These are phyloP conservation scores for Dendrobium officinale DNA, from an alignment of 106 monocot genomes.

Conservation along the genomic window DNA sequence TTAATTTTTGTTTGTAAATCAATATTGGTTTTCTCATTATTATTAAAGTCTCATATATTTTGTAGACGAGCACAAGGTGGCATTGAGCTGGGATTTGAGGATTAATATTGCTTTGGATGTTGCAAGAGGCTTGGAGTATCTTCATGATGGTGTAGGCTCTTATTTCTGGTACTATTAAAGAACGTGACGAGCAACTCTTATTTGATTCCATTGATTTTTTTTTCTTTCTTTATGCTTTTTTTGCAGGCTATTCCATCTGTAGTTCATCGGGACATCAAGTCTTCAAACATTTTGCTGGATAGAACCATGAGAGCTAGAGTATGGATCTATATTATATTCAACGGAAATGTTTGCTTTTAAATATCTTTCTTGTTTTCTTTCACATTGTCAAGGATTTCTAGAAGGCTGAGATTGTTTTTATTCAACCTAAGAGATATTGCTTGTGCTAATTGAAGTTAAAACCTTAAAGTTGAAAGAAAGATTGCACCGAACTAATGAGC, in stretches of 20 bases:
- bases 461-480: neutral
- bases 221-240: slow-evolving; percentile 15
- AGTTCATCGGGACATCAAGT: slow-evolving; percentile 92
- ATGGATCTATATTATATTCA: slow-evolving; percentile 14
- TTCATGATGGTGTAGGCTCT: slow-evolving; percentile 87
- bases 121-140: slow-evolving; percentile 94
- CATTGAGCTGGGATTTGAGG: slow-evolving; percentile 72
- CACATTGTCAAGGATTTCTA: neutral
- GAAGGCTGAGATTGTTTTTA: neutral
- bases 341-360: neutral
- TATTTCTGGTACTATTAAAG: neutral
- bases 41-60: neutral
- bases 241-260: slow-evolving; percentile 87
- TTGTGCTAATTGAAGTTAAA: neutral
- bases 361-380: neutral
- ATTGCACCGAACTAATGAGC: neutral
- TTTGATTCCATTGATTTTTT: neutral
- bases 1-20: neutral
- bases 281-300: slow-evolving; percentile 88
- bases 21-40: slow-evolving; percentile 1
- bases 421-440: neutral
- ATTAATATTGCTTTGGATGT: slow-evolving; percentile 84
- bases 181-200: neutral
- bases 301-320: slow-evolving; percentile 83
- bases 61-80: slow-evolving; percentile 39